A percentile compares a stretch with the other conserved stretches of the same genome.
Evolutionary conservation across 2,329 filamentous ascomycete genomes (phyloP).

Genomic region (Colletotrichum aenigma): DNA sequence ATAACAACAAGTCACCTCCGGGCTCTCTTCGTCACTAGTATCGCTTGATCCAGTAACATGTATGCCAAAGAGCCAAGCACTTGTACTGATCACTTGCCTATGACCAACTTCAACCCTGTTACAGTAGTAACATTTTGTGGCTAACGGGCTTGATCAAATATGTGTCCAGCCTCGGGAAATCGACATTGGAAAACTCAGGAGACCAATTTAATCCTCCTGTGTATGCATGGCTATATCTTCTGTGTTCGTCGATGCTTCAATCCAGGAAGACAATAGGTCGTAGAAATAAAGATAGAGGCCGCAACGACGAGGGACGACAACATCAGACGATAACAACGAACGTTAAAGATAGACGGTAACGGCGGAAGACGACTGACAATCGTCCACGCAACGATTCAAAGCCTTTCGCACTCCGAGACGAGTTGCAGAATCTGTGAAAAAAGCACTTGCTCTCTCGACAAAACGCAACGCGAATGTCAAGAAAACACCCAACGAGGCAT

Average conservation of each 20-base stretch:
- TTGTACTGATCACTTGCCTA: neutral
- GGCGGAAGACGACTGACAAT: fast-evolving
- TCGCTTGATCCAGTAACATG: too few relatives aligned
- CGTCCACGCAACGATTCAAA: neutral
- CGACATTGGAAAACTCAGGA: too few relatives aligned
- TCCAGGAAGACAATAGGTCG: neutral
- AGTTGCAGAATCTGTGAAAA: neutral
- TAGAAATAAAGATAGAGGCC: too few relatives aligned
- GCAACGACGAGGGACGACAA: neutral
- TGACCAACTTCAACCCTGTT: neutral
- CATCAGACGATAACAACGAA: too few relatives aligned
- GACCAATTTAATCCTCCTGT: too few relatives aligned
- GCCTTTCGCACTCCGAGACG: neutral
- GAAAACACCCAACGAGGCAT: too few relatives aligned
- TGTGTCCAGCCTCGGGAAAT: too few relatives aligned
- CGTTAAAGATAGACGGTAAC: neutral
- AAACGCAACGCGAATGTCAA: neutral
- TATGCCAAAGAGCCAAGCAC: neutral
- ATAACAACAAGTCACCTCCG: neutral
- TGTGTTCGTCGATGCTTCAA: neutral
- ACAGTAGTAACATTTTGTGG: neutral
- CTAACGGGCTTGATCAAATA: neutral
- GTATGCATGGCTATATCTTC: too few relatives aligned
- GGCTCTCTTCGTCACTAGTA: too few relatives aligned
- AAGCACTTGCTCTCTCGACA: neutral